Conservation (phyloP, 2,329 filamentous ascomycete genomes). For the Microcera coccophila region DNA sequence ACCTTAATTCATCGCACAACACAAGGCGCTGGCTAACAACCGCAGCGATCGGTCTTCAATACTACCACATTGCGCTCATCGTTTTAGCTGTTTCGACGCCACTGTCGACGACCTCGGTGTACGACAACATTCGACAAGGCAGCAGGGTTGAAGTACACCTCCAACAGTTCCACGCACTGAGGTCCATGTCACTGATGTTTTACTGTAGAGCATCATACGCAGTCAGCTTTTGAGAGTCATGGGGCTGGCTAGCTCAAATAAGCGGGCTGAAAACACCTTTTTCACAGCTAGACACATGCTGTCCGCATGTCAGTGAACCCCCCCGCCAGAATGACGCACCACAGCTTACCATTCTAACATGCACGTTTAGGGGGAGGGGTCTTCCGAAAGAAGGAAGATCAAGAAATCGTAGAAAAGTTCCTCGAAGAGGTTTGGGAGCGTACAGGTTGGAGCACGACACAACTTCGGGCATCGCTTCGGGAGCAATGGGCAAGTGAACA, state of each 20-base stretch:
- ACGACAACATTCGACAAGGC: constrained; percentile 11
- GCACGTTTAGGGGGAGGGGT: constrained; percentile 11
- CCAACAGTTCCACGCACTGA: not conserved
- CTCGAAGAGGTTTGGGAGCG: constrained; percentile 11
- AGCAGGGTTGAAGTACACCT: constrained; percentile 10
- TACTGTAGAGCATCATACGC: constrained; percentile 4
- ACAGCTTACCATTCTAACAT: no score
- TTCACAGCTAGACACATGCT: constrained; percentile 12
- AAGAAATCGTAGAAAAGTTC: constrained; percentile 12
- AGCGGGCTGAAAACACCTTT: constrained; percentile 9
- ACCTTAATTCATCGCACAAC: constrained; percentile 13
- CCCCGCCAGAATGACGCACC: not conserved
- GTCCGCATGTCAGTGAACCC: constrained; percentile 7
- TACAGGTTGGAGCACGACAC: constrained; percentile 14
- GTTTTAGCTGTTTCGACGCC: constrained; percentile 10
- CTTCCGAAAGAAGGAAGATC: constrained; percentile 13
- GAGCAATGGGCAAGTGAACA: constrained; percentile 13
- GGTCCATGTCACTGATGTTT: no score
- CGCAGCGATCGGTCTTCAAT: constrained; percentile 11
- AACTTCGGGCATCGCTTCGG: constrained; percentile 7
- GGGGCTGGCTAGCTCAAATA: constrained; percentile 9
- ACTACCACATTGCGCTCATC: constrained; percentile 15
- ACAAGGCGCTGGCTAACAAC: not conserved
- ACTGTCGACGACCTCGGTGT: constrained; percentile 6
- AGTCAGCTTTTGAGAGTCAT: constrained; percentile 10